These are phyloP conservation scores for Pisolithus marmoratus DNA, from an alignment of 768 basidiomycete genomes.

Conservation along the genomic window DNA sequence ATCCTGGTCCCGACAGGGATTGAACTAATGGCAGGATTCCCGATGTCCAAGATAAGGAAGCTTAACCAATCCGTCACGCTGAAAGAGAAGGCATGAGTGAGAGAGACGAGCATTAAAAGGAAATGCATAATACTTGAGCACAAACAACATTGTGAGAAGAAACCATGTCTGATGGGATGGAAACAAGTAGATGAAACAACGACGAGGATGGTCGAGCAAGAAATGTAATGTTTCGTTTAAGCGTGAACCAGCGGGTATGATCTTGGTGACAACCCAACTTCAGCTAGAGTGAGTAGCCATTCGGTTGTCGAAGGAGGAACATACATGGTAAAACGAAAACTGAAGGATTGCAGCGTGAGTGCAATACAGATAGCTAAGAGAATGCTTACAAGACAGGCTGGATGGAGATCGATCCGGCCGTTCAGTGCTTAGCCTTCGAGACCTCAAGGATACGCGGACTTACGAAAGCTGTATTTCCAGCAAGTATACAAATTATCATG, in stretches of 20 bases:
- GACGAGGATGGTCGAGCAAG: constrained; percentile 89
- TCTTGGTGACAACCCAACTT: constrained; percentile 72
- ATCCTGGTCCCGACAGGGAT: constrained; percentile 72
- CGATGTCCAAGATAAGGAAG: constrained; percentile 86
- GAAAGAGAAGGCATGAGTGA: neutral
- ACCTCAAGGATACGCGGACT: constrained; percentile 31
- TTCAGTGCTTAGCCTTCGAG: neutral
- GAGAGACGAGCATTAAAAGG: neutral
- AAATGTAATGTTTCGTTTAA: constrained; percentile 80
- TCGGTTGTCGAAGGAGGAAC: constrained; percentile 15
- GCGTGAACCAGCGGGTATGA: constrained; percentile 53
- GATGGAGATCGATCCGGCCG: neutral
- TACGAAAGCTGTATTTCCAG: constrained; percentile 92
- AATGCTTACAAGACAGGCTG: constrained; percentile 80
- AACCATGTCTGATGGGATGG: constrained; percentile 95
- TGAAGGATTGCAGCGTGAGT: constrained; percentile 20
- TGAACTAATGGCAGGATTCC: constrained; percentile 58
- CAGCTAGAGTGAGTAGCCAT: constrained; percentile 3
- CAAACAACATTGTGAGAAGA: constrained; percentile 60
- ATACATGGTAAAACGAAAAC: constrained; percentile 80
- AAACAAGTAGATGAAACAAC: constrained; percentile 88
- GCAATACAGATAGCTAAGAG: neutral
- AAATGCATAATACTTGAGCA: constrained; percentile 55
- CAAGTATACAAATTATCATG: constrained; percentile 72
- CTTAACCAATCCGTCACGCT: constrained; percentile 84